phyloP scores from a whole-genome alignment of 129 eudicot species.

The Sambucus nigra region DNA sequence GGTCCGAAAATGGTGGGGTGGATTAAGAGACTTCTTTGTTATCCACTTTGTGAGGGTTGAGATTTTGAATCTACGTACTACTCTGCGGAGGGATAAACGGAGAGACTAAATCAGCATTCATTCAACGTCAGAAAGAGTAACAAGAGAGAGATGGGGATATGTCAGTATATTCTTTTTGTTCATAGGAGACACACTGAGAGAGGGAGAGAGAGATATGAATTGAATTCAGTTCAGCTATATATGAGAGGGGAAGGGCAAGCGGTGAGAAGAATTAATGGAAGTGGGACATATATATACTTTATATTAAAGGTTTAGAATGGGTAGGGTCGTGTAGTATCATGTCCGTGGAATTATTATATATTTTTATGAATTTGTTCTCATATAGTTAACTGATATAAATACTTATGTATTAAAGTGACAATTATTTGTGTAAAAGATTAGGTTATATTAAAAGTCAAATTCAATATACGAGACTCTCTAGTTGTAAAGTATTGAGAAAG shows the following conservation, averaged over 20 bases:
- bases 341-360: no score
- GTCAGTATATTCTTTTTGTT: conserved; percentile 37
- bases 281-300: conserved; percentile 45
- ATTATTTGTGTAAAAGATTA: no score
- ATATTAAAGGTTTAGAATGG: no score
- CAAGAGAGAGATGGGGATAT: conserved; percentile 23
- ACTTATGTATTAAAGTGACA: no score
- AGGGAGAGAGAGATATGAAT: conserved; percentile 18
- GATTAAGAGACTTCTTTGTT: conserved; percentile 27
- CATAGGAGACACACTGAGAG: conserved; percentile 10
- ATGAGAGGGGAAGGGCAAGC: conserved; percentile 25
- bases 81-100: conserved; percentile 22
- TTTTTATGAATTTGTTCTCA: no score
- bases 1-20: conserved; percentile 19
- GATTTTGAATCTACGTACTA: conserved; percentile 6
- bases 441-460: no score
- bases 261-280: conserved; percentile 34
- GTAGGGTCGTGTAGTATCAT: no score
- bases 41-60: conserved; percentile 22
- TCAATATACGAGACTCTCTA: no score
- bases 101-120: conserved; percentile 28
- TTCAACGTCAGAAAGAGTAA: conserved; percentile 3
- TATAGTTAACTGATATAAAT: no score
- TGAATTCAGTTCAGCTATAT: conserved; percentile 21
- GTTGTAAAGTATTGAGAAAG: no score